phyloP scores from a whole-genome alignment of 2,329 filamentous ascomycete species.

The Botrytis fragariae region DNA sequence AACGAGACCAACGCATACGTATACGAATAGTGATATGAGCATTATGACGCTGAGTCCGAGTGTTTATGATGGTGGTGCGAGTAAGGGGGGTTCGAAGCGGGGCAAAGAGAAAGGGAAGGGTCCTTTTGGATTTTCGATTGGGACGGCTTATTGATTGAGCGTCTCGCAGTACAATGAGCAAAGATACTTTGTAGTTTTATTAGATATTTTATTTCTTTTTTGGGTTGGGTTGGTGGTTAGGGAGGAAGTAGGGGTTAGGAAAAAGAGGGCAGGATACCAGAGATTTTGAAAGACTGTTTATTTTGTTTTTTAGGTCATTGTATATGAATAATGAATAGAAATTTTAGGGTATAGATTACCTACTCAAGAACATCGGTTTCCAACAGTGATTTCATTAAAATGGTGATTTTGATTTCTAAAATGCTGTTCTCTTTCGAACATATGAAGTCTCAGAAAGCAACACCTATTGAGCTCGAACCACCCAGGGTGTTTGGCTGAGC shows the following conservation, averaged over 20 bases:
- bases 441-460: accelerated
- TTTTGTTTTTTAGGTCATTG: background rate
- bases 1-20: background rate
- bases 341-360: background rate
- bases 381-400: background rate
- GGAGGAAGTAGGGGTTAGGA: background rate
- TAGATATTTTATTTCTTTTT: background rate
- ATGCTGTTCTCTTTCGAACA: background rate
- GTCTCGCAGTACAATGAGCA: background rate
- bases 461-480: background rate
- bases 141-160: slow-evolving; percentile 17
- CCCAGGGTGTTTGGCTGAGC: background rate
- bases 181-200: background rate
- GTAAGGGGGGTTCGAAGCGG: background rate
- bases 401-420: background rate
- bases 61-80: slow-evolving; percentile 5
- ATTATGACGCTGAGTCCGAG: slow-evolving; percentile 11
- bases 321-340: background rate
- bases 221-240: background rate
- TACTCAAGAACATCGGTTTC: background rate
- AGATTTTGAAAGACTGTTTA: background rate
- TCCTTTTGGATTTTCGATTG: background rate
- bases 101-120: background rate
- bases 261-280: background rate
- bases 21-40: background rate